phyloP scores from a whole-genome alignment of 495 filamentous ascomycete genomes.

The Penicillium cosmopolitanum region DNA sequence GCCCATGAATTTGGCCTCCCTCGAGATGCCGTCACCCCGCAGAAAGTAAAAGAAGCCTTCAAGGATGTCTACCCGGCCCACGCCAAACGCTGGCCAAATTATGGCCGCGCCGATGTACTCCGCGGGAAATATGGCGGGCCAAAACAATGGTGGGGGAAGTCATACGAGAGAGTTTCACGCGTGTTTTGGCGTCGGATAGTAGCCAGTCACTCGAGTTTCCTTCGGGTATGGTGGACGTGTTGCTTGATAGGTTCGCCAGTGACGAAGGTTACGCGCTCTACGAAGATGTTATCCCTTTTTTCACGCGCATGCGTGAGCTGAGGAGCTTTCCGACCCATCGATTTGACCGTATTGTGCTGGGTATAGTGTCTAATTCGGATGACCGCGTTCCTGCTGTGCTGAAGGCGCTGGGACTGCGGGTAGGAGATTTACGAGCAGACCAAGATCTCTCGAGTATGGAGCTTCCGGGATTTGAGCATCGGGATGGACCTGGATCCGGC shows the following conservation, averaged over 20 bases:
- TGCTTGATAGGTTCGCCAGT: conserved; percentile 66
- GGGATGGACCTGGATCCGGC: conserved; percentile 3
- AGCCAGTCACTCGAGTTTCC: conserved; percentile 31
- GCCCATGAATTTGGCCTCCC: conserved; percentile 62
- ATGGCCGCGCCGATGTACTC: conserved; percentile 55
- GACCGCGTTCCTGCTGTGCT: conserved; percentile 67
- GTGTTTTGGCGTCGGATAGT: conserved; percentile 14
- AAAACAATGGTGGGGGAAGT: conserved; percentile 73
- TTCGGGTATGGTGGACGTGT: conserved; percentile 49
- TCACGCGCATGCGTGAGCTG: conserved; percentile 44
- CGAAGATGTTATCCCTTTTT: conserved; percentile 56
- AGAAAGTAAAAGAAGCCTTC: conserved; percentile 39
- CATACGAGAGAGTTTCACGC: conserved; percentile 37
- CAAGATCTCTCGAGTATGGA: conserved; percentile 34
- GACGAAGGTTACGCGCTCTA: conserved; percentile 63
- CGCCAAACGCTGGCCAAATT: conserved; percentile 61
- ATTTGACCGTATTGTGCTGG: conserved; percentile 53
- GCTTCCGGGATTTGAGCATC: conserved; percentile 47
- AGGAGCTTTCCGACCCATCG: conserved; percentile 3
- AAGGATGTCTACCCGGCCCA: conserved; percentile 56
- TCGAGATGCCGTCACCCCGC: conserved; percentile 32
- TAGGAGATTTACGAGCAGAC: conserved; percentile 47
- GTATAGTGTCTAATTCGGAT: conserved; percentile 80
- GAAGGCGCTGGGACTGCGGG: conserved; percentile 59
- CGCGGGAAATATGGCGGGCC: conserved; percentile 55